phyloP scores from a whole-genome alignment of 148 eudicot species.

The Nepenthes gracilis region DNA sequence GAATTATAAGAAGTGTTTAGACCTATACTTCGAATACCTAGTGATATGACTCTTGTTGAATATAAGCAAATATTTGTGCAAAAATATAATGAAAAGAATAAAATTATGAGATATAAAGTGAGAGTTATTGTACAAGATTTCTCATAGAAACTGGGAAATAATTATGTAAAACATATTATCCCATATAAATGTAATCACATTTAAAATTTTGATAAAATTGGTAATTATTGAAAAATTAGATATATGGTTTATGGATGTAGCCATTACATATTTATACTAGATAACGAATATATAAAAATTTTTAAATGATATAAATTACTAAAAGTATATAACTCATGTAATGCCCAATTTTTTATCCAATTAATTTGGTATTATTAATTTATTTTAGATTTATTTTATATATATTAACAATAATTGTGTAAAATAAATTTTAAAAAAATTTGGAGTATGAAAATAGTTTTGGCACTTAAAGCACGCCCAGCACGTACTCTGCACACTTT shows the following conservation, averaged over 20 bases:
- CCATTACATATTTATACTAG: neutral
- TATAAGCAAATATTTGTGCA: neutral
- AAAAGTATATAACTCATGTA: no score
- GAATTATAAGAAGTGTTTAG: neutral
- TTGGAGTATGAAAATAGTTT: no score
- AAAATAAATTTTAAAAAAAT: no score
- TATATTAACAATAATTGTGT: no score
- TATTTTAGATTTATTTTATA: no score
- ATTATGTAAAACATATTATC: neutral
- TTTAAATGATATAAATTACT: neutral
- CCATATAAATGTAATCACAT: neutral
- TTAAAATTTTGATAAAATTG: neutral
- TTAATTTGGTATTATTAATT: no score
- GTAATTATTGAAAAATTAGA: neutral
- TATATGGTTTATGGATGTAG: neutral
- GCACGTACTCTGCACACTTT: no score
- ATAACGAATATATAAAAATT: neutral
- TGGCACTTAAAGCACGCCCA: no score
- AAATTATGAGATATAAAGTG: neutral
- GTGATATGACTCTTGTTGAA: neutral
- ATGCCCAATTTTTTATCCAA: no score
- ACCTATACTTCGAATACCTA: neutral
- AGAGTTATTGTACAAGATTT: neutral
- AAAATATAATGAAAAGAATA: neutral
- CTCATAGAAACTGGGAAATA: neutral